Base-by-base conservation (phyloP, 768 basidiomycete species). In the Boletus pseudo-olivaceus region DNA sequence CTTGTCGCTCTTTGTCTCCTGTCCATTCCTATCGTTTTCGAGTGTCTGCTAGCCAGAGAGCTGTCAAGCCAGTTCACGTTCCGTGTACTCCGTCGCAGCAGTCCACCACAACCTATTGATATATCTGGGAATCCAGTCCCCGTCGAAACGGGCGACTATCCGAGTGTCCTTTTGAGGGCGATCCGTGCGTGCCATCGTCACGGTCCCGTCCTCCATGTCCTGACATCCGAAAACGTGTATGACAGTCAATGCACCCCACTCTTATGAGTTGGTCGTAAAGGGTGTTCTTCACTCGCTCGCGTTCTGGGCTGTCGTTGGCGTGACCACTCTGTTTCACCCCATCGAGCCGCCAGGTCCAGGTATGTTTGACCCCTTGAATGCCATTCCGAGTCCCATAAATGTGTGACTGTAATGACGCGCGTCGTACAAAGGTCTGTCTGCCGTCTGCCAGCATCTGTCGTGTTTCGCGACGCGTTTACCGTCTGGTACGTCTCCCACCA, bases 1-100 rank as follows among this genome's bases (percentile, higher is more conserved):
- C 45, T 55, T 11, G 61, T 55, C 59, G 61, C 56, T 62, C 61
- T 62, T 55, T 62, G 50, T 32, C 38, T 61, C 48, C 15, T 58
- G 20, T 61, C 26, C 2, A n/a, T 53, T 2, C 3, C 37, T 11
- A 12, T 61, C 40, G 20, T 51, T 34, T 40, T 50, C 19, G 51
- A 51, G 6, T 51, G 48, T 58, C 54, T 58, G 53, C 59, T 40
- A 52, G 55, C 27, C 43, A 44, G 49, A 42, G 45, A 49, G 5
- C 17, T 52, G 23, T 33, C 38, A 20, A 49, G 41, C 44, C 43
- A 20, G 29, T 23, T 39, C 5, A 43, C 23, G 3, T 23, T 34
- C 23, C 39, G n/a, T 35, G 20, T 8, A 26, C n/a, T 39, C 39
- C 4, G 17, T 39, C 39, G 17, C n/a, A 30, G 7, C 26, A 41